Base-by-base conservation (phyloP, 1,284 basidiomycete species). In the Gomphus bonarii region DNA sequence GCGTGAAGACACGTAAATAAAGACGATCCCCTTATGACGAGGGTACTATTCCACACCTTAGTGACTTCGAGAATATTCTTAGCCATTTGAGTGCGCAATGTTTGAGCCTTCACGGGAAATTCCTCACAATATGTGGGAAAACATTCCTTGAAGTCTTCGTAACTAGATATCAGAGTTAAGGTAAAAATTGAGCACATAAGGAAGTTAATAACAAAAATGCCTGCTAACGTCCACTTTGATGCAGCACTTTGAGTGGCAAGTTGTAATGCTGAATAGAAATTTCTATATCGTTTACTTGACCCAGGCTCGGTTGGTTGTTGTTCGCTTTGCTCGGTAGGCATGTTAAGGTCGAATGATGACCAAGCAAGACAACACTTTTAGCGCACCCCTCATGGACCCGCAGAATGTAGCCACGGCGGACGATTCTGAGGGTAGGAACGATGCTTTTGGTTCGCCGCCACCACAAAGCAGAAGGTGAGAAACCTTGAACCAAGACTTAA, bases 191-290 rank as follows among this genome's bases (percentile, higher is more conserved):
- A 6, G 12, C 20, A 18, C 11, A 30, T 22, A 9, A n/a, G 9
- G 49, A 22, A 42, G 20, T 20, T 20, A 50, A 8, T 11, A 36
- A 51, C 0, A 38, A 14, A 38, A 38, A 49, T 40, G 22, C 25
- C 38, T 31, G 80, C 85, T 64, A 63, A 87, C 86, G 84, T 84
- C 86, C 87, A 89, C 65, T 88, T 88, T 66, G 85, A 82, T 3
- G 85, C 80, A n/a, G 84, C 77, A 20, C 84, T 75, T 63, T 85
- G 84, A 25, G 86, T 79, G 14, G 86, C 86, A 12, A 86, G 78
- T 64, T 87, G 83, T 30, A 89, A 68, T 0, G 86, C 87, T 1
- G 84, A 82, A 60, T 83, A 79, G 60, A 88, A 88, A 65, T 85
- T 81, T 0, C 76, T 79, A 84, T 85, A 89, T 35, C 87, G 80